A percentile compares a stretch with the other conserved stretches of the same genome.
Conservation (phyloP, 1,139 yeast genomes). For the Blastobotrys ciferrii region DNA sequence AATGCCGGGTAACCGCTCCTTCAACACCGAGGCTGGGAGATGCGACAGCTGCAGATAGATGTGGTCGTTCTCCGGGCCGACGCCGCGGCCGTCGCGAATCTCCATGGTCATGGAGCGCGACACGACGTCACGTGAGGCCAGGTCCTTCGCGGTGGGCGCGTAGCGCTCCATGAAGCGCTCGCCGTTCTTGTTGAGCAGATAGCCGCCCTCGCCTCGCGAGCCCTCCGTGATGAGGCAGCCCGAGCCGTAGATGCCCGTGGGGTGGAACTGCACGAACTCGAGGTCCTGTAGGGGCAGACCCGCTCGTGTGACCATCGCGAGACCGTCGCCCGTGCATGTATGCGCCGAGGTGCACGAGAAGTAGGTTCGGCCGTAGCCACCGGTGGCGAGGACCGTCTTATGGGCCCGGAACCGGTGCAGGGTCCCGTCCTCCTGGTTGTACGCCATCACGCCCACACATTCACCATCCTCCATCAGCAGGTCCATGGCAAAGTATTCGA, state of each 20-base stretch:
- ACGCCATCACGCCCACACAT: conserved; percentile 95
- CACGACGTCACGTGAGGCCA: conserved; percentile 98
- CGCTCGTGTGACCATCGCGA: conserved; percentile 97
- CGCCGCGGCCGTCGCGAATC: conserved; percentile 99
- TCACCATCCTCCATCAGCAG: conserved; percentile 93
- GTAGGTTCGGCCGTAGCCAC: conserved; percentile 98
- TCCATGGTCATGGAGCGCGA: conserved; percentile 98
- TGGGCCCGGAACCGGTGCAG: conserved; percentile 96
- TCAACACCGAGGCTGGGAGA: conserved; percentile 85
- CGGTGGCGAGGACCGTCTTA: conserved; percentile 95
- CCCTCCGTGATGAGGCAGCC: conserved; percentile 99
- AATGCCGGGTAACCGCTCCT: conserved; percentile 98
- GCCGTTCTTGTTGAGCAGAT: conserved; percentile 92
- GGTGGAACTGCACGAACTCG: conserved; percentile 98
- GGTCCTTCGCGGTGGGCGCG: conserved; percentile 97
- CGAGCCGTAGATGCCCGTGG: conserved; percentile 98
- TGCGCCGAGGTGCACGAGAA: conserved; percentile 99
- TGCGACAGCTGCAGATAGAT: conserved; percentile 92
- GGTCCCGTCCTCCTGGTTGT: conserved; percentile 98
- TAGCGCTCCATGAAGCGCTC: conserved; percentile 99
- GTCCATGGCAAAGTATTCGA: conserved; percentile 95
- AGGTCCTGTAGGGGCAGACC: conserved; percentile 97
- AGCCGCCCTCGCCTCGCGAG: conserved; percentile 99
- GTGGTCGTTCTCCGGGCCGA: conserved; percentile 94
- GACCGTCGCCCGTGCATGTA: conserved; percentile 99